These are phyloP conservation scores for Eimeria brunetti DNA, from an alignment of 169 alveolate genomes.

Conservation along the genomic window DNA sequence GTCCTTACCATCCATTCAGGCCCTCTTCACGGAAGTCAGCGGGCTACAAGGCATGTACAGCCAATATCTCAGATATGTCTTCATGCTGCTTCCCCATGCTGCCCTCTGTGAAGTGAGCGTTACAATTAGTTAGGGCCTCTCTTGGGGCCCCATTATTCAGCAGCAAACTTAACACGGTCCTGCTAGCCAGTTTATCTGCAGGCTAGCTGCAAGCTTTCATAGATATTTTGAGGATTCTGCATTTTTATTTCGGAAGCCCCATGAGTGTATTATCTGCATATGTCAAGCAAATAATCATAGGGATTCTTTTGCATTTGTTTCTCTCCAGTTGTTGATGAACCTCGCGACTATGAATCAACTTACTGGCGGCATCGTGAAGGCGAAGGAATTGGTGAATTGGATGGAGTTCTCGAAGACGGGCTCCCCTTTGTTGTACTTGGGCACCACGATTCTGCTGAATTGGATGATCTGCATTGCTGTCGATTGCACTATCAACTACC, in stretches of 20 bases:
- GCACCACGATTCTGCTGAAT: constrained; percentile 34
- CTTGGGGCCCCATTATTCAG: neutral
- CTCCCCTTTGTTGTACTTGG: constrained; percentile 51
- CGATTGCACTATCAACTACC: constrained; percentile 39
- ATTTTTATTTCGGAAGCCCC: neutral
- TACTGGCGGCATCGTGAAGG: constrained; percentile 6
- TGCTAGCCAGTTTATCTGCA: neutral
- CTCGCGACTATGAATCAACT: constrained; percentile 54
- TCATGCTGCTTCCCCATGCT: constrained; percentile 69
- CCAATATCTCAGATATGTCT: constrained; percentile 22
- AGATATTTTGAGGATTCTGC: neutral
- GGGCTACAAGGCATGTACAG: constrained; percentile 56
- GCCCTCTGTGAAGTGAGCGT: constrained; percentile 43
- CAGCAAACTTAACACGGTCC: neutral
- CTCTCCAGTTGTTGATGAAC: constrained; percentile 26
- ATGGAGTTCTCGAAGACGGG: constrained; percentile 48
- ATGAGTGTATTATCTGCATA: neutral
- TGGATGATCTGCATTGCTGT: constrained; percentile 46
- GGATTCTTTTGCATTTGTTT: neutral
- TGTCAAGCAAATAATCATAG: neutral
- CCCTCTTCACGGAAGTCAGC: constrained; percentile 60
- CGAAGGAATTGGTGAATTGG: constrained; percentile 65
- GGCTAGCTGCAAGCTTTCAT: neutral
- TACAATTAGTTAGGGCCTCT: neutral
- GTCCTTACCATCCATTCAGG: constrained; percentile 67